Evolutionary conservation across 2,329 filamentous ascomycete species (phyloP), one percentile per base, ranked within the genome.

Genomic region (Penicillium verrucosum): DNA sequence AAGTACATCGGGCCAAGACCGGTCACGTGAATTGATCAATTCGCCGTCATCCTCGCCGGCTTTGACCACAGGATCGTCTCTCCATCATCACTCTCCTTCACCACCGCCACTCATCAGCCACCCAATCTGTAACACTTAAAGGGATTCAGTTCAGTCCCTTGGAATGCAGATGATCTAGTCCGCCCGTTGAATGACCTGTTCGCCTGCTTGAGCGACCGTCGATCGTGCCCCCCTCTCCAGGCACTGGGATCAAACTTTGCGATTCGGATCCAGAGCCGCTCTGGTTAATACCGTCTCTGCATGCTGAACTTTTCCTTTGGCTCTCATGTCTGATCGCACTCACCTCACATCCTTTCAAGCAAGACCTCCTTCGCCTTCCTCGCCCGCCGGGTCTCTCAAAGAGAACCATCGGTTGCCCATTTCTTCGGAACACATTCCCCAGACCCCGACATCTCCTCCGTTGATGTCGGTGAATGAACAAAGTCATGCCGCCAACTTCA

Each of bases 401-500:
- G 71, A 70, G 64, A 70, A 61, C 57, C 61, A 53, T 49, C 63
- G 63, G 49, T 64, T 67, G 25, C 61, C 60, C 50, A 58, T 65
- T 60, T 64, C 69, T 51, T 69, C 65, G 62, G 71, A 70, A 56
- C 68, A 70, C 54, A 68, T 68, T 32, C 73, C 73, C 36, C 72
- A 73, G 57, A 73, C 73, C 37, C 73, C 73, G 61, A 75, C 71
- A 67, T 78, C 76, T 59, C 72, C 75, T 76, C 74, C 75, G 71
- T 79, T 77, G 72, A 80, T 80, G 78, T 79, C 77, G 73, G 75
- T 78, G 69, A 75, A 74, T 66, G 73, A 77, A 68, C 75, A 74
- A 68, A 78, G 74, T 65, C 75, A 80, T 80, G 78, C 73, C 71
- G 73, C 75, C 66, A 70, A 72, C 65, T 73, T 77, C 68, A 68